phyloP scores from a whole-genome alignment of 2,329 filamentous ascomycete species.

The Pyricularia sp. region DNA sequence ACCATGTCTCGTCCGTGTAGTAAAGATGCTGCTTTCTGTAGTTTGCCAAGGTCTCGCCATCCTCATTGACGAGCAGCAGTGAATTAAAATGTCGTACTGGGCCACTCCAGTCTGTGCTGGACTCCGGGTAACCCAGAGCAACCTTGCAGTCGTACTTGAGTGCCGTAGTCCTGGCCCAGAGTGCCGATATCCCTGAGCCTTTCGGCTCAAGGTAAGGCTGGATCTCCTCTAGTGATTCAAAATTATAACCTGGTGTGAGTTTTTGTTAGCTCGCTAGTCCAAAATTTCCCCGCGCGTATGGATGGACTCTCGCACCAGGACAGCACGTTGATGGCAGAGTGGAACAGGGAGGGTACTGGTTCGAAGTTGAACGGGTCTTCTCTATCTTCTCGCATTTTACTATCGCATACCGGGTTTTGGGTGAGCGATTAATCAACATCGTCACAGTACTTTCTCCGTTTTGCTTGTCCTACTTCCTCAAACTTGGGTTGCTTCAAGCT shows the following conservation, averaged over 20 bases:
- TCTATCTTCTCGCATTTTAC: too few species aligned
- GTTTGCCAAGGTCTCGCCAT: conserved; percentile 51
- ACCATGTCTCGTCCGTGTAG: conserved; percentile 53
- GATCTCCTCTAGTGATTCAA: conserved; percentile 59
- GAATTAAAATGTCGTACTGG: conserved; percentile 42
- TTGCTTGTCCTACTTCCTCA: too few species aligned
- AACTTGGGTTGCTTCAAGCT: too few species aligned
- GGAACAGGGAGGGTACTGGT: conserved; percentile 62
- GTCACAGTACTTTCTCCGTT: too few species aligned
- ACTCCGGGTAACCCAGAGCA: conserved; percentile 66
- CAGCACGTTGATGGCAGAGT: conserved; percentile 81
- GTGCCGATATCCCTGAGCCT: conserved; percentile 54
- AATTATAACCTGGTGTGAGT: conserved; percentile 58
- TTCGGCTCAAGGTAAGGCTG: conserved; percentile 58
- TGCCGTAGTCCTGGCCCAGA: conserved; percentile 63
- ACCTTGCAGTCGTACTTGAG: conserved; percentile 59
- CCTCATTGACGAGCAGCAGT: conserved; percentile 41
- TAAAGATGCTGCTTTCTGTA: conserved; percentile 53
- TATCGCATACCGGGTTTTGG: too few species aligned
- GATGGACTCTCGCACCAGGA: conserved; percentile 37
- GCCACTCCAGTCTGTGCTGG: conserved; percentile 19
- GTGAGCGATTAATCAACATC: too few species aligned
- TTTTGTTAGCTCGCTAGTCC: neutral
- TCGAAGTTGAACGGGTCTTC: too few species aligned
- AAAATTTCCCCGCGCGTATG: neutral